phyloP scores from a whole-genome alignment of 176 grass and related monocot species.

The Zea luxurians region DNA sequence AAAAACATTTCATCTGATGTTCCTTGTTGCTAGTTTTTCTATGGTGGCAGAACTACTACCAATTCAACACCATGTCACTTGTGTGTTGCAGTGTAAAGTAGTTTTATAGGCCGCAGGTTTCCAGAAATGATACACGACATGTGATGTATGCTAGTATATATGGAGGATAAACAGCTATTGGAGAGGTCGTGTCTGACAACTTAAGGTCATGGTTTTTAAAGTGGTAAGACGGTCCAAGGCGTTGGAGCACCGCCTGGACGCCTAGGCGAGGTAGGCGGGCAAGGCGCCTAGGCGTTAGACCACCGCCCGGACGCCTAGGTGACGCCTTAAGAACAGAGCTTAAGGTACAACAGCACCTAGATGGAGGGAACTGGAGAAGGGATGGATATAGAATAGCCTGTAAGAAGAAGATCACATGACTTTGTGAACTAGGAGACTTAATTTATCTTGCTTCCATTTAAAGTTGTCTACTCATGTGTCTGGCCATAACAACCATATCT shows the following conservation, averaged over 20 bases:
- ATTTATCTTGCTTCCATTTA: background rate
- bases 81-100: background rate
- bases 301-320: too few species aligned
- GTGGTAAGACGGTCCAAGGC: too few species aligned
- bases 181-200: background rate
- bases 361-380: background rate
- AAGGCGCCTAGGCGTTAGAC: too few species aligned
- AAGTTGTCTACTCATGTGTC: background rate
- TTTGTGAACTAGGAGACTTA: background rate
- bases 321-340: too few species aligned
- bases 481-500: background rate
- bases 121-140: background rate
- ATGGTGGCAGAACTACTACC: background rate
- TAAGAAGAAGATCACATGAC: background rate
- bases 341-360: background rate
- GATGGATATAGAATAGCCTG: background rate
- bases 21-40: background rate
- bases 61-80: background rate
- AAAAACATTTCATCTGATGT: background rate
- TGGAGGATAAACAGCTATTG: background rate
- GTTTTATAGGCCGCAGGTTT: background rate
- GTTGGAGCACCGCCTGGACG: too few species aligned
- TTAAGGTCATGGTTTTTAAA: too few species aligned
- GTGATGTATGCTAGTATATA: background rate
- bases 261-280: too few species aligned